Evolutionary conservation across 768 basidiomycete species (phyloP).

Genomic region (Xerocomellus intermedius): DNA sequence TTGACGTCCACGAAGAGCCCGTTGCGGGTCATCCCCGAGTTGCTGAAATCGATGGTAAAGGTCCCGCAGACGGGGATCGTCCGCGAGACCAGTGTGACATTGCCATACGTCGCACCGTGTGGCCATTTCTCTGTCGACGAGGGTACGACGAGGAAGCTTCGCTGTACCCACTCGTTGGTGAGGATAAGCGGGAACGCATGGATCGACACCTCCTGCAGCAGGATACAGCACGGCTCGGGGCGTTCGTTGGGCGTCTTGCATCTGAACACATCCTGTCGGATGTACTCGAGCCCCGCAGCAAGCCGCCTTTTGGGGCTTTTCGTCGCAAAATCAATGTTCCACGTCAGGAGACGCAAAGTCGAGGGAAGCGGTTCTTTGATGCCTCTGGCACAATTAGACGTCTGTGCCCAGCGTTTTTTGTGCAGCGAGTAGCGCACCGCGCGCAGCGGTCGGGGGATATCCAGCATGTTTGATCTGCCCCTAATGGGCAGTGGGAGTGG

Average conservation of each 20-base stretch:
- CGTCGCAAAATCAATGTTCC: constrained; percentile 63
- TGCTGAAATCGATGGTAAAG: constrained; percentile 51
- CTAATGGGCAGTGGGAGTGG: constrained; percentile 15
- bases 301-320: constrained; percentile 44
- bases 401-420: constrained; percentile 33
- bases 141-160: constrained; percentile 59
- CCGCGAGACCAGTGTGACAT: constrained; percentile 65
- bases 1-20: constrained; percentile 59
- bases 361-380: constrained; percentile 39
- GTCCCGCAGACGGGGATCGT: constrained; percentile 49
- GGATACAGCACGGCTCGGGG: constrained; percentile 58
- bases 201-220: constrained; percentile 66
- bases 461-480: constrained; percentile 20
- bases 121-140: constrained; percentile 56
- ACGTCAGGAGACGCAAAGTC: constrained; percentile 58
- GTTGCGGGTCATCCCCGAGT: constrained; percentile 50
- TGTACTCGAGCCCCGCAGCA: constrained; percentile 47
- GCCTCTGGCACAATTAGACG: constrained; percentile 35
- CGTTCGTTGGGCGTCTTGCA: constrained; percentile 41
- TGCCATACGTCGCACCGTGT: constrained; percentile 51
- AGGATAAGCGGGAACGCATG: constrained; percentile 48
- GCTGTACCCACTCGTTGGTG: constrained; percentile 59
- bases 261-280: constrained; percentile 51
- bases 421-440: constrained; percentile 34
- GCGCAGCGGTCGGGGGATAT: constrained; percentile 29